These are phyloP conservation scores for Aspergillus baeticus DNA, from an alignment of 495 filamentous ascomycete species.

Conservation along the genomic window DNA sequence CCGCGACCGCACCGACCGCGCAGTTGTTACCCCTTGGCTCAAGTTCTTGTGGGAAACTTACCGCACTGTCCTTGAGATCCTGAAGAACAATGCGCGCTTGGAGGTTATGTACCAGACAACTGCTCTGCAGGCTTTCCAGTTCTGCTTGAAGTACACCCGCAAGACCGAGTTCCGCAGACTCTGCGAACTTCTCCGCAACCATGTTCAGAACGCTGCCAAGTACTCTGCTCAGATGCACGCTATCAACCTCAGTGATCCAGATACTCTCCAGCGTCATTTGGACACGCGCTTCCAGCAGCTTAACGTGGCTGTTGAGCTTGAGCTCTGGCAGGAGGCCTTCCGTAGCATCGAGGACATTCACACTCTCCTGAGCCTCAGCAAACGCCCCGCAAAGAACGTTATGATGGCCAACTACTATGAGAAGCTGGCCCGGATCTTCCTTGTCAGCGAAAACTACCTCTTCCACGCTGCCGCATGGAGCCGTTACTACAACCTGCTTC, in stretches of 20 bases:
- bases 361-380: conserved; percentile 97
- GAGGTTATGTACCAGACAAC: conserved; percentile 98
- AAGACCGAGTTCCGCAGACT: conserved; percentile 99
- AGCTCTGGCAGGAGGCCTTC: conserved; percentile 99
- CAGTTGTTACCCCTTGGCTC: conserved; percentile 97
- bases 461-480: conserved; percentile 98
- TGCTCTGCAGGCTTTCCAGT: conserved; percentile 95
- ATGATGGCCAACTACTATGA: conserved; percentile 99
- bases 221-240: conserved; percentile 99
- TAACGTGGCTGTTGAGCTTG: conserved; percentile 95
- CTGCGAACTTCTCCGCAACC: conserved; percentile 96
- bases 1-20: conserved; percentile 91
- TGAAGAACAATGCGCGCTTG: conserved; percentile 96
- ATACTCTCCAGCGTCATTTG: conserved; percentile 93
- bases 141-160: conserved; percentile 95
- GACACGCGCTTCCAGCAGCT: conserved; percentile 98
- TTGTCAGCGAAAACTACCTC: conserved; percentile 98
- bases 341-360: conserved; percentile 98
- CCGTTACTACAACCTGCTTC: conserved; percentile 93
- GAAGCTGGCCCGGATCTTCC: conserved; percentile 95
- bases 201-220: conserved; percentile 98
- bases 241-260: conserved; percentile 96
- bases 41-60: conserved; percentile 99
- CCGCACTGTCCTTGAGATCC: conserved; percentile 94
- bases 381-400: conserved; percentile 97